phyloP scores from a whole-genome alignment of 139 green algal genomes.

The Pseudopediastrum boryanum region DNA sequence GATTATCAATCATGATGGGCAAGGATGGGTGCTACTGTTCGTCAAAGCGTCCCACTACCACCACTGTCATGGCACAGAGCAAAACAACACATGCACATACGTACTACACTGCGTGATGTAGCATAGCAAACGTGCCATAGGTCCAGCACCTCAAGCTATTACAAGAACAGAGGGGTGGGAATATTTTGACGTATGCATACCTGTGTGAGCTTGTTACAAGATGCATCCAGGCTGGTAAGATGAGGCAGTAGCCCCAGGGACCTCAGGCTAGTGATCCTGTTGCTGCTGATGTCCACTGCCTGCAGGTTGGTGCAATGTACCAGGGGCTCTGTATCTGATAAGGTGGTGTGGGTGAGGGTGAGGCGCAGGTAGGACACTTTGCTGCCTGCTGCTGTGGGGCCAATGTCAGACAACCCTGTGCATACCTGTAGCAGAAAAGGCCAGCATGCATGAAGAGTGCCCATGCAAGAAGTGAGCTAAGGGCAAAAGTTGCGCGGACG shows the following conservation, averaged over 20 bases:
- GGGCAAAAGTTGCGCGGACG: too few species aligned
- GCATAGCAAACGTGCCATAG: too few species aligned
- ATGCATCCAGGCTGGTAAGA: conserved; percentile 56
- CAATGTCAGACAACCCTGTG: conserved; percentile 49
- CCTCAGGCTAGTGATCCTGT: conserved; percentile 48
- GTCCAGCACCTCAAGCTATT: too few species aligned
- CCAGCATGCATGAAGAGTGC: neutral
- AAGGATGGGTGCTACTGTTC: too few species aligned
- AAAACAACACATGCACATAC: too few species aligned
- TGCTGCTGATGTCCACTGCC: conserved; percentile 45
- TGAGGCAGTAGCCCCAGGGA: conserved; percentile 44
- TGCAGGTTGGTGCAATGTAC: conserved; percentile 50
- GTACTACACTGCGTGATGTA: neutral
- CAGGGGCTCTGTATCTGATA: conserved; percentile 35
- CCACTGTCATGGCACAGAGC: too few species aligned
- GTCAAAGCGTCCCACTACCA: too few species aligned
- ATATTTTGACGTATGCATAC: conserved; percentile 17
- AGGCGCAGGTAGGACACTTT: conserved; percentile 44
- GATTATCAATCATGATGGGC: too few species aligned
- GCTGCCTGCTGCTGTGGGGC: conserved; percentile 48
- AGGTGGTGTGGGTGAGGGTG: conserved; percentile 39
- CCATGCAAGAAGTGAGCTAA: too few species aligned
- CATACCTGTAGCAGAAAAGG: conserved; percentile 32
- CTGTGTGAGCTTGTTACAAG: conserved; percentile 58
- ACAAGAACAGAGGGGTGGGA: too few species aligned